These are phyloP conservation scores for Baeospora myosura DNA, from an alignment of 1,284 basidiomycete species.

Conservation along the genomic window DNA sequence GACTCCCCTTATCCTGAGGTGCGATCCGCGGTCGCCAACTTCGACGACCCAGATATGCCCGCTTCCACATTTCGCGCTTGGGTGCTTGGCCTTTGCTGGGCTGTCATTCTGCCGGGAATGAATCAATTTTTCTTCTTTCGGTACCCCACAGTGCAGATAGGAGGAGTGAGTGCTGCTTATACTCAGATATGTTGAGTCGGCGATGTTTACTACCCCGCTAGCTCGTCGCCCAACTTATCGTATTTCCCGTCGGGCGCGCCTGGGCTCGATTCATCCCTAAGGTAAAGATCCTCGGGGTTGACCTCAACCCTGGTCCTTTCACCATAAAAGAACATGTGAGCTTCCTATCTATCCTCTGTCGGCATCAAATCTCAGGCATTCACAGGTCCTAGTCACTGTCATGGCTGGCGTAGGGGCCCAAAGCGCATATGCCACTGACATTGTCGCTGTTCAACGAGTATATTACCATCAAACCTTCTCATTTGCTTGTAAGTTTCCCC, in stretches of 20 bases:
- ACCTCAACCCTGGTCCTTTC: slow-evolving; percentile 61
- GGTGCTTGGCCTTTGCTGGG: slow-evolving; percentile 47
- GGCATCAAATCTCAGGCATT: slow-evolving; percentile 1
- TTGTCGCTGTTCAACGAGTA: slow-evolving; percentile 68
- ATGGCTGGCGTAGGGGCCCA: slow-evolving; percentile 63
- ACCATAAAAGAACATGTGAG: slow-evolving; percentile 67
- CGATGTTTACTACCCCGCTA: slow-evolving; percentile 12
- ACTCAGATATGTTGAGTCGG: not conserved
- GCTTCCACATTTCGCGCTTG: slow-evolving; percentile 52
- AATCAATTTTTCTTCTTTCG: slow-evolving; percentile 38
- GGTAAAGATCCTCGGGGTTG: slow-evolving; percentile 37
- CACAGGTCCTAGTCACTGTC: slow-evolving; percentile 47
- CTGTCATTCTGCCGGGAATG: slow-evolving; percentile 44
- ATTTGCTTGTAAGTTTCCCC: slow-evolving; percentile 25
- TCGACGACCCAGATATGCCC: slow-evolving; percentile 56
- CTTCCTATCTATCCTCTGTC: slow-evolving; percentile 1
- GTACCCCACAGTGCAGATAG: slow-evolving; percentile 41
- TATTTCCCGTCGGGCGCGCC: slow-evolving; percentile 49
- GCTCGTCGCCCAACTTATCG: slow-evolving; percentile 47
- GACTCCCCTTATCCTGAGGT: slow-evolving; percentile 58
- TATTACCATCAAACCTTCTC: slow-evolving; percentile 37
- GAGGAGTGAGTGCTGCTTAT: slow-evolving; percentile 22
- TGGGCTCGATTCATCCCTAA: slow-evolving; percentile 46
- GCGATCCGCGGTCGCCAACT: slow-evolving; percentile 57
- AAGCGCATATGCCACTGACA: slow-evolving; percentile 66